These are phyloP conservation scores for Neopestalotiopsis clavispora DNA, from an alignment of 2,329 filamentous ascomycete species.

Conservation along the genomic window DNA sequence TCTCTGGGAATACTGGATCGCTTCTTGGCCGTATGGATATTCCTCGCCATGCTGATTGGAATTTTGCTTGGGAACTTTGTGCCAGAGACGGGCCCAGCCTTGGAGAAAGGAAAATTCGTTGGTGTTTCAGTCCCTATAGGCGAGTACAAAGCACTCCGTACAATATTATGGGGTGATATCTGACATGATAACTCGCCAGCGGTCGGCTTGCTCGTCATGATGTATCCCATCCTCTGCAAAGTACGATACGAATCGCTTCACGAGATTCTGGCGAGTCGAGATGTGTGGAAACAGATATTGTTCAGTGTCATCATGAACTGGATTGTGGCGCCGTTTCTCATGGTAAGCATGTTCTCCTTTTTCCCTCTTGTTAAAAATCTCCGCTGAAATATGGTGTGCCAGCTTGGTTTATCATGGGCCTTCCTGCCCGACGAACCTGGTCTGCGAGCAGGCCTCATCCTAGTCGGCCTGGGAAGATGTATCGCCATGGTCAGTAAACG, in stretches of 20 bases:
- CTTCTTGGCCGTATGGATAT: slow-evolving; percentile 73
- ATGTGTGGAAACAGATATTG: slow-evolving; percentile 78
- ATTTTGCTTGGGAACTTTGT: slow-evolving; percentile 81
- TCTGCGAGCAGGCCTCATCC: slow-evolving; percentile 71
- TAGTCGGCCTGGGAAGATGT: slow-evolving; percentile 84
- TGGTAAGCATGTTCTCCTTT: slow-evolving; percentile 58
- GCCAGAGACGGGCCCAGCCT: slow-evolving; percentile 59
- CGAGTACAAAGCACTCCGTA: slow-evolving; percentile 16
- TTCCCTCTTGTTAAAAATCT: not conserved
- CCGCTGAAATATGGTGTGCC: not conserved
- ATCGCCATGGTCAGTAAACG: slow-evolving; percentile 76
- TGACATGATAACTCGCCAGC: slow-evolving; percentile 50
- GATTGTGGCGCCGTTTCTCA: slow-evolving; percentile 81
- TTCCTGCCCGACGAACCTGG: slow-evolving; percentile 64
- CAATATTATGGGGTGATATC: not conserved
- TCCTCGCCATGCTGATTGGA: slow-evolving; percentile 78
- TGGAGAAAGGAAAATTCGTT: slow-evolving; percentile 76
- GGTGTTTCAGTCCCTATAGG: slow-evolving; percentile 44
- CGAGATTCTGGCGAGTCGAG: slow-evolving; percentile 61
- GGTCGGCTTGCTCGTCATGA: slow-evolving; percentile 84
- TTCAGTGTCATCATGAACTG: slow-evolving; percentile 83
- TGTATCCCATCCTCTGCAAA: slow-evolving; percentile 92
- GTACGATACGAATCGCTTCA: slow-evolving; percentile 80
- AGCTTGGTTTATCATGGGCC: slow-evolving; percentile 72
- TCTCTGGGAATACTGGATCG: slow-evolving; percentile 65